Evolutionary conservation across 257 asterid genomes (phyloP), one percentile per base, ranked within the genome.

Genomic region (Striga asiatica): DNA sequence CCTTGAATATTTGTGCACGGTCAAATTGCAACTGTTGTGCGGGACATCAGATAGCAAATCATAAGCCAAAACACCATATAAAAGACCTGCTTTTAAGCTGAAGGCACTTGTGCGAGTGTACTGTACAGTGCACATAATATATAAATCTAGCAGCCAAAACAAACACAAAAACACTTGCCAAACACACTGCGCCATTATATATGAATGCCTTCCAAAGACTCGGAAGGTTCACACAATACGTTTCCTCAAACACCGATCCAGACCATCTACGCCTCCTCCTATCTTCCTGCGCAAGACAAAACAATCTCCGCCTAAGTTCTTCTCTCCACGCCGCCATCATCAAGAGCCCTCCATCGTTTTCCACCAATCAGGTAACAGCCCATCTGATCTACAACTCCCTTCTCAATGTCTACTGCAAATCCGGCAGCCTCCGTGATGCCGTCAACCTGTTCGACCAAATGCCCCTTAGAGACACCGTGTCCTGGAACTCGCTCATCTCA

Each of bases 401-500:
- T 20, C 72, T 84, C 1, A 45, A 80, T 0, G 8, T 78, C 68
- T 84, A 87, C 39, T 47, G 81, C 0, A 73, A 69, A 60, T 68
- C 74, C 31, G 84, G 94, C 9, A 50, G 56, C 1, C 49, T 81
- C 11, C 0, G 17, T 0, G 66, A 67, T 50, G 97, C 95, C 22
- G 66, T 64, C 4, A 72, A 82, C 61, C 38, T 87, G 89, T 87
- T 91, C 68, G 95, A 88, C 43, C 80, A 66, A 39, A 80, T 84
- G 92, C 89, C 81, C 27, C 41, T 59, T 0, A 87, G 58, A 65
- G 97, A 87, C 56, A 76, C 82, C 5, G 78, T 87, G 13, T 78
- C 97, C 0, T 84, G 98, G 94, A 91, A 91, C 73, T 75, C 98
- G 0, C 74, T 91, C 23, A 68, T 88, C 61, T 84, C 95, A 12